These are phyloP conservation scores for Spathaspora passalidarum DNA, from an alignment of 805 yeast species.

Conservation along the genomic window DNA sequence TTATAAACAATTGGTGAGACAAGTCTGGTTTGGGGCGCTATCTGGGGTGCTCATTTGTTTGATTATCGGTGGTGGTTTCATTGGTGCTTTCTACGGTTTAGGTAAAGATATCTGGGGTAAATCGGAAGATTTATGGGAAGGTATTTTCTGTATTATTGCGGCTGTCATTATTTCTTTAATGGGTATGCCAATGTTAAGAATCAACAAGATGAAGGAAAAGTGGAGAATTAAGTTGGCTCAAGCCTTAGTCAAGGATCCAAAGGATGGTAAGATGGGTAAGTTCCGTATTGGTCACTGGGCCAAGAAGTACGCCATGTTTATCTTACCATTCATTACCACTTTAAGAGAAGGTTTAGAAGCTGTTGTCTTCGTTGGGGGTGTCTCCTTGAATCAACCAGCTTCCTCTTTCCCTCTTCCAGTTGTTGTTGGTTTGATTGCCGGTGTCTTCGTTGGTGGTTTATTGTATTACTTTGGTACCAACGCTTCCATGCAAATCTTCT, in stretches of 20 bases:
- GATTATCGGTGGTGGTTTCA: conserved; percentile 82
- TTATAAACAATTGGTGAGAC: conserved; percentile 58
- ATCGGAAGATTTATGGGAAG: conserved; percentile 96
- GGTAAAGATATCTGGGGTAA: conserved; percentile 76
- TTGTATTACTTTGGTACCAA: conserved; percentile 78
- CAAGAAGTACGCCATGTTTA: conserved; percentile 76
- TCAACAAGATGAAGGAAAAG: conserved; percentile 91
- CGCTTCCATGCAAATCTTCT: conserved; percentile 75
- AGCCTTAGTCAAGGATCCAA: conserved; percentile 63
- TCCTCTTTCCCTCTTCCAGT: conserved; percentile 87
- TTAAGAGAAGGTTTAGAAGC: conserved; percentile 96
- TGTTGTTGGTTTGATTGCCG: conserved; percentile 75
- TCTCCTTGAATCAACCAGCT: conserved; percentile 55
- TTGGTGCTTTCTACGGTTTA: conserved; percentile 84
- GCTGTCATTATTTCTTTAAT: conserved; percentile 79
- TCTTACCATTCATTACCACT: conserved; percentile 85
- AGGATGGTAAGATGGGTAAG: conserved; percentile 35
- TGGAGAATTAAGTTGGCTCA: conserved; percentile 91
- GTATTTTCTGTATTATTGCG: conserved; percentile 84
- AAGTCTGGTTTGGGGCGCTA: conserved; percentile 80
- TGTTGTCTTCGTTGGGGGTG: conserved; percentile 94
- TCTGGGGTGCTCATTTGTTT: conserved; percentile 74
- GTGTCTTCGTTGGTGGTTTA: conserved; percentile 60
- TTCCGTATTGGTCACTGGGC: conserved; percentile 29
- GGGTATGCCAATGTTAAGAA: conserved; percentile 93